Evolutionary conservation across 139 green algal genomes (phyloP), one percentile per base, ranked within the genome.

Genomic region (Chlorella sorokiniana): DNA sequence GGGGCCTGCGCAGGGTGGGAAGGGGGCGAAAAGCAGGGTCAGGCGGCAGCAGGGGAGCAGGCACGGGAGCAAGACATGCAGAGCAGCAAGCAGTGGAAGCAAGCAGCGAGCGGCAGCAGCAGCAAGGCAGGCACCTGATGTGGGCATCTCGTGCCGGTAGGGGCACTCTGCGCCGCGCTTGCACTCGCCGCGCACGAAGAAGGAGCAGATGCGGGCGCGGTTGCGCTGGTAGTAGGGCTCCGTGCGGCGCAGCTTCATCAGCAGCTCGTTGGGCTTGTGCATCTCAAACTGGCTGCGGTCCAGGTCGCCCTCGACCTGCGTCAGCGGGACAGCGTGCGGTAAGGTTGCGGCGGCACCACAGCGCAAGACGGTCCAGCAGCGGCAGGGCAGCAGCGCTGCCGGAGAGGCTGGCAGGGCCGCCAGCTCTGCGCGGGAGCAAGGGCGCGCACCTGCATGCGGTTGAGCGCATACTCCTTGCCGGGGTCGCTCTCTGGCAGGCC

Each of bases 201-300:
- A 99, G 22, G 88, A 93, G 93, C 97, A 99, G 54, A 99, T 93
- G 23, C 92, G 90, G 20, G 97, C 92, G 67, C 92, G 81, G 86
- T 99, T 99, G 52, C 97, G 89, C 88, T 95, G 97, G 88, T 99
- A 99, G 88, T 99, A 98, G 0, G 97, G 97, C 54, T 91, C 91
- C 6, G 92, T 98, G 77, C 96, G 92, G 79, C 94, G 90, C 73
- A 99, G 87, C 81, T 90, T 90, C 70, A 93, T 68, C 44, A 99
- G 87, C 62, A 95, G 76, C 59, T 98, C 94, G 79, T 91, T 96
- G n/a, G 85, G 80, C 45, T 71, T 65, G 37, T 35, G 11, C 3
- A 48, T 67, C 18, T 72, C 56, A 42, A 69, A 88, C 56, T 77
- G 76, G 27, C 27, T 45, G 11, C 63, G 54, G 64, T 90, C 79